These are phyloP conservation scores for Pneumocystis canis DNA, from an alignment of 1,139 yeast species.

Conservation along the genomic window DNA sequence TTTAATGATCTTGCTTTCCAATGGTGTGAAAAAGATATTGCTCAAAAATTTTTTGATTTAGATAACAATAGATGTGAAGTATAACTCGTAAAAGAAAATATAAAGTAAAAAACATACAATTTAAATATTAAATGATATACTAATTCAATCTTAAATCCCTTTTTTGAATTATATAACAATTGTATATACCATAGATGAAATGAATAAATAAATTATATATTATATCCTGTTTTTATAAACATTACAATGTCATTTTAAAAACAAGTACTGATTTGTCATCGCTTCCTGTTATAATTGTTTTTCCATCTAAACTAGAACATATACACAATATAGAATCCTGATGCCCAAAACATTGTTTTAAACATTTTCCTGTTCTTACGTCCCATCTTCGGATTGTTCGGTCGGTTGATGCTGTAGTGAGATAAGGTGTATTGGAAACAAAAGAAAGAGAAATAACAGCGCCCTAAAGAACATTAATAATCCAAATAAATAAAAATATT, in stretches of 20 bases:
- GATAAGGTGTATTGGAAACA: constrained; percentile 37
- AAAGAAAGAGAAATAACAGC: constrained; percentile 73
- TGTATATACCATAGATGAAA: background rate
- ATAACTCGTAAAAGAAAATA: background rate
- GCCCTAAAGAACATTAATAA: constrained; percentile 27
- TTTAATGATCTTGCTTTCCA: background rate
- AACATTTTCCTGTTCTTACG: constrained; percentile 62
- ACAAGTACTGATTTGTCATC: constrained; percentile 90
- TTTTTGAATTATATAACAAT: background rate
- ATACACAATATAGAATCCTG: constrained; percentile 87
- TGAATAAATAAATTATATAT: background rate
- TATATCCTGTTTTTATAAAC: background rate
- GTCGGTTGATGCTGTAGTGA: constrained; percentile 67
- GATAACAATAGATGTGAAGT: background rate
- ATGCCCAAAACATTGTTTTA: constrained; percentile 77
- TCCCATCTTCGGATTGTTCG: constrained; percentile 83
- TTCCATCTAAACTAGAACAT: constrained; percentile 47
- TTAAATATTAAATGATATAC: background rate
- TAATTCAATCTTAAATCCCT: background rate
- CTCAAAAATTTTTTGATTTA: background rate
- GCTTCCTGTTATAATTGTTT: constrained; percentile 79
- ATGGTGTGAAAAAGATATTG: background rate
- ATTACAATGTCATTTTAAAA: constrained; percentile 2
- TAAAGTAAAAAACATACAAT: background rate
- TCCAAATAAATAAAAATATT: background rate